A percentile compares a stretch with the other conserved stretches of the same genome.
These are phyloP conservation scores for Naganishia cerealis DNA, from an alignment of 1,284 basidiomycete genomes.

Conservation along the genomic window DNA sequence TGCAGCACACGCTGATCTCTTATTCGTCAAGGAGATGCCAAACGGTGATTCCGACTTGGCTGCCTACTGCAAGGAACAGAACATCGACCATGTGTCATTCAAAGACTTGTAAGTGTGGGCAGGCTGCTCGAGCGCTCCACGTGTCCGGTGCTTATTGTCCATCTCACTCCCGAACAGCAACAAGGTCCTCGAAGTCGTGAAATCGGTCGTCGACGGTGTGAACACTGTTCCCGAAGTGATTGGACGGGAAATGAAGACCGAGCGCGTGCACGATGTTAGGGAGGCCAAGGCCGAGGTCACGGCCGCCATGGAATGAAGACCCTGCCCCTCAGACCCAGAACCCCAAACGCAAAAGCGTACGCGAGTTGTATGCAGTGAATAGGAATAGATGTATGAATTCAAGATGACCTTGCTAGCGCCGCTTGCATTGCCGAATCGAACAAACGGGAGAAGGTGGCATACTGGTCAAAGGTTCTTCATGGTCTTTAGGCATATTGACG, in stretches of 20 bases:
- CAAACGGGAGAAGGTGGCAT: conserved; percentile 24
- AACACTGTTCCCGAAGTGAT: conserved; percentile 54
- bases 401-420: no score
- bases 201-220: conserved; percentile 64
- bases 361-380: no score
- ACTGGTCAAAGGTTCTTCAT: neutral
- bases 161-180: conserved; percentile 54
- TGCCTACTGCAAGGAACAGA: conserved; percentile 64
- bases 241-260: conserved; percentile 36
- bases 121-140: neutral
- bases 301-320: conserved; percentile 14
- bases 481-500: neutral
- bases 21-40: conserved; percentile 80
- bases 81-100: conserved; percentile 54
- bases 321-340: neutral
- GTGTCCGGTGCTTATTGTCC: conserved; percentile 29
- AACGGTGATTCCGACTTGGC: conserved; percentile 81
- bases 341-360: no score
- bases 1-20: conserved; percentile 79
- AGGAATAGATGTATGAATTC: no score
- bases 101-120: conserved; percentile 49
- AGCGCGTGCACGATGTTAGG: conserved; percentile 15
- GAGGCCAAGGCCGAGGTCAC: conserved; percentile 31
- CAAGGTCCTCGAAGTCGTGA: conserved; percentile 56
- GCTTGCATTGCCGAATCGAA: neutral